Evolutionary conservation across 2,329 filamentous ascomycete genomes (phyloP).

Genomic region (Gaeumannomyces tritici): DNA sequence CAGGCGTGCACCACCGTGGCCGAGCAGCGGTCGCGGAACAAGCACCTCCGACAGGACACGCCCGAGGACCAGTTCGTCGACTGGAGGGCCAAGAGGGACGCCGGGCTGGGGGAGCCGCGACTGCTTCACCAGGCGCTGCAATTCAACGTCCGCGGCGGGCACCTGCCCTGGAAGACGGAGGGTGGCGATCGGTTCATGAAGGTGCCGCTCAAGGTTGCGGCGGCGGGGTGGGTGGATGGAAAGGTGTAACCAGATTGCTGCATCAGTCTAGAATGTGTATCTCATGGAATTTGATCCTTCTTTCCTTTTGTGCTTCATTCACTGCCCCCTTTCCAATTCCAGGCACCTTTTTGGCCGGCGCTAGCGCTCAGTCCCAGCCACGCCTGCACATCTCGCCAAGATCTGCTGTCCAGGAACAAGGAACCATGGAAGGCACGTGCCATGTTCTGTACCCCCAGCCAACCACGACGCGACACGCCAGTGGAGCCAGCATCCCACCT

Average conservation of each 20-base stretch:
- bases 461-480: background rate
- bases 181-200: constrained; percentile 23
- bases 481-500: background rate
- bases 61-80: constrained; percentile 33
- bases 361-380: background rate
- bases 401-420: background rate
- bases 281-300: no score
- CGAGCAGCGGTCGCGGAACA: constrained; percentile 35
- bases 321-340: background rate
- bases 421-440: no score
- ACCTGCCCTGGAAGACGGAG: constrained; percentile 24
- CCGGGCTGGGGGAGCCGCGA: constrained; percentile 29
- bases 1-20: constrained; percentile 32
- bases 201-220: constrained; percentile 20
- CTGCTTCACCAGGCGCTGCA: constrained; percentile 41
- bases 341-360: no score
- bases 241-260: background rate
- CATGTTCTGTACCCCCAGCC: no score
- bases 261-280: background rate
- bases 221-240: background rate
- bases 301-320: background rate
- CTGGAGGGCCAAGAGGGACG: constrained; percentile 32
- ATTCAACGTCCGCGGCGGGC: constrained; percentile 40
- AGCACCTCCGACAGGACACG: constrained; percentile 33
- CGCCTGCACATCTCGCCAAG: background rate